Percentiles rank a stretch among this genome's conserved stretches.
These are phyloP conservation scores for Nemania serpens DNA, from an alignment of 2,329 filamentous ascomycete genomes.

Conservation along the genomic window DNA sequence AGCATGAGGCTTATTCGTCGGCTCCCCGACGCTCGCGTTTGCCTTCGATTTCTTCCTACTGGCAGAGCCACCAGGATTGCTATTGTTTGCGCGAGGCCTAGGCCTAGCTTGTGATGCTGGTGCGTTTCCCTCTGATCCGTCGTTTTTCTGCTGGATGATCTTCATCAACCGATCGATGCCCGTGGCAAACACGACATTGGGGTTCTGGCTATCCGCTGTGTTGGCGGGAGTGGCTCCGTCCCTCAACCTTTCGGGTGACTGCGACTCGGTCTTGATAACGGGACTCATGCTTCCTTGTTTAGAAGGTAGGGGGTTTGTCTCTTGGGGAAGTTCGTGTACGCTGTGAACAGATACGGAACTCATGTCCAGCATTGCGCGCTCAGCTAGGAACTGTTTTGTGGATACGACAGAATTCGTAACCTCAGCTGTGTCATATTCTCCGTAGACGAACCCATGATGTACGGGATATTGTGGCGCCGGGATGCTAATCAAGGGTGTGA, in stretches of 20 bases:
- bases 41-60: slow-evolving; percentile 39
- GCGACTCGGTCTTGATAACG: slow-evolving; percentile 27
- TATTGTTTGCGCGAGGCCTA: slow-evolving; percentile 1
- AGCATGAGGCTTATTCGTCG: slow-evolving; percentile 59
- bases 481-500: slow-evolving; percentile 49
- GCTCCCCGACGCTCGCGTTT: slow-evolving; percentile 17
- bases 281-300: slow-evolving; percentile 23
- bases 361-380: slow-evolving; percentile 21
- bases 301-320: slow-evolving; percentile 3
- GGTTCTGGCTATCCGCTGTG: slow-evolving; percentile 51
- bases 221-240: slow-evolving; percentile 51
- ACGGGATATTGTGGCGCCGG: slow-evolving; percentile 25
- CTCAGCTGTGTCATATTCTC: slow-evolving; percentile 16
- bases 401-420: slow-evolving; percentile 13
- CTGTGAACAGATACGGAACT: slow-evolving; percentile 4
- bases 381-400: slow-evolving; percentile 22
- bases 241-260: slow-evolving; percentile 17
- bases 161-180: slow-evolving; percentile 89
- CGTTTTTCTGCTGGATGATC: slow-evolving; percentile 73
- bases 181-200: slow-evolving; percentile 72
- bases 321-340: slow-evolving; percentile 10
- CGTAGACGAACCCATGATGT: slow-evolving; percentile 25
- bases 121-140: slow-evolving; percentile 33
- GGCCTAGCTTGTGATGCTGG: slow-evolving; percentile 2
- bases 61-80: slow-evolving; percentile 33